Evolutionary conservation across 768 basidiomycete species (phyloP).

Genomic region (Collybia sordida): DNA sequence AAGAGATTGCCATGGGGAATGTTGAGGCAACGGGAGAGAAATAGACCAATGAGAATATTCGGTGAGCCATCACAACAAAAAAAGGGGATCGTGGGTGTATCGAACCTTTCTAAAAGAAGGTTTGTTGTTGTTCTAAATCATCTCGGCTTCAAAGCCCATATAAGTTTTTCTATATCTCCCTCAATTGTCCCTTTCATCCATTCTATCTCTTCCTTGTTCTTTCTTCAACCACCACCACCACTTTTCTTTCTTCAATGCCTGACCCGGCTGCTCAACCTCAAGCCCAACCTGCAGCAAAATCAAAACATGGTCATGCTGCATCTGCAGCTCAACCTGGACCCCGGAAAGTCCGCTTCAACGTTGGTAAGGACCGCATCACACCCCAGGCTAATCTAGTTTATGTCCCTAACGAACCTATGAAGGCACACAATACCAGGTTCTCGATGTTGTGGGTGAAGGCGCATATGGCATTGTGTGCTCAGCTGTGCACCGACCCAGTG

Average conservation of each 20-base stretch:
- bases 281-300: conserved; percentile 26
- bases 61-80: conserved; percentile 9
- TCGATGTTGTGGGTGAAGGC: conserved; percentile 87
- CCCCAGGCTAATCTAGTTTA: conserved; percentile 6
- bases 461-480: conserved; percentile 97
- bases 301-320: conserved; percentile 40
- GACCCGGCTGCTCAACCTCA: conserved; percentile 19
- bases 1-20: conserved; percentile 13
- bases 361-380: conserved; percentile 45
- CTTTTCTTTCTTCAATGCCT: conserved; percentile 22
- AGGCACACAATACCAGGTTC: conserved; percentile 82
- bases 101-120: conserved; percentile 15
- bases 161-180: conserved; percentile 14
- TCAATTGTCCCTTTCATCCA: conserved; percentile 11
- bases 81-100: conserved; percentile 14
- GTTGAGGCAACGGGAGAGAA: conserved; percentile 10
- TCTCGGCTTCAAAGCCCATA: conserved; percentile 9
- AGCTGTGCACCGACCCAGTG: conserved; percentile 82
- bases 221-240: conserved; percentile 5
- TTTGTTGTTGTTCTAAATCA: conserved; percentile 17
- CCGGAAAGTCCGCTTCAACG: conserved; percentile 87
- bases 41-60: neutral
- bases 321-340: conserved; percentile 53
- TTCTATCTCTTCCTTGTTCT: conserved; percentile 16
- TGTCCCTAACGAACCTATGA: conserved; percentile 4